A percentile compares a stretch with the other conserved stretches of the same genome.
These are phyloP conservation scores for Diplodia scrobiculata DNA, from an alignment of 2,329 filamentous ascomycete species.

Conservation along the genomic window DNA sequence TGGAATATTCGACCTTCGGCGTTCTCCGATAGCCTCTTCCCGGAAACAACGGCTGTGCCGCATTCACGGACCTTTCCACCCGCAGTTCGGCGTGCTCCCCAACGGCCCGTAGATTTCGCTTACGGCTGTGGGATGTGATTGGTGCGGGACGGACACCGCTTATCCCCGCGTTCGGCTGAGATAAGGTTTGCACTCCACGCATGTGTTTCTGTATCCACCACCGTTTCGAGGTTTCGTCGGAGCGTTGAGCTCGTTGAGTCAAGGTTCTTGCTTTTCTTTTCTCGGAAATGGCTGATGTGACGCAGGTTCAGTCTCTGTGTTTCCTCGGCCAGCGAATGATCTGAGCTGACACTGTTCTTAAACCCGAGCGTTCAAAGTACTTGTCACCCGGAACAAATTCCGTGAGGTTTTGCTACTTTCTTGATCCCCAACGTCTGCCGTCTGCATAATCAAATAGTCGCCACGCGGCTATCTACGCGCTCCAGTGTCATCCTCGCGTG, in stretches of 20 bases:
- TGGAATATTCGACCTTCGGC: not conserved
- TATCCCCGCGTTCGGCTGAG: not conserved
- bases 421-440: not conserved
- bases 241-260: not conserved
- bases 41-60: not conserved
- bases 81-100: not conserved
- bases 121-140: not conserved
- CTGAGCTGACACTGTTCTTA: not conserved
- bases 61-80: not conserved
- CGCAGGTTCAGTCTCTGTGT: not conserved
- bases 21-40: not conserved
- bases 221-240: too few species aligned
- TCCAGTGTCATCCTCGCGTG: not conserved
- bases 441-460: not conserved
- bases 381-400: not conserved
- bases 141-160: not conserved
- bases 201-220: not conserved
- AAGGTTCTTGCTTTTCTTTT: not conserved
- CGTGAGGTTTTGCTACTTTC: not conserved
- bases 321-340: not conserved
- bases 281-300: not conserved
- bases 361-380: not conserved
- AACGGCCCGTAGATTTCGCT: not conserved
- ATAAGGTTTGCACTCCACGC: conserved; percentile 4
- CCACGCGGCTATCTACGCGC: not conserved